Evolutionary conservation across 1,284 basidiomycete genomes (phyloP).

Genomic region (Trametes polyzona): DNA sequence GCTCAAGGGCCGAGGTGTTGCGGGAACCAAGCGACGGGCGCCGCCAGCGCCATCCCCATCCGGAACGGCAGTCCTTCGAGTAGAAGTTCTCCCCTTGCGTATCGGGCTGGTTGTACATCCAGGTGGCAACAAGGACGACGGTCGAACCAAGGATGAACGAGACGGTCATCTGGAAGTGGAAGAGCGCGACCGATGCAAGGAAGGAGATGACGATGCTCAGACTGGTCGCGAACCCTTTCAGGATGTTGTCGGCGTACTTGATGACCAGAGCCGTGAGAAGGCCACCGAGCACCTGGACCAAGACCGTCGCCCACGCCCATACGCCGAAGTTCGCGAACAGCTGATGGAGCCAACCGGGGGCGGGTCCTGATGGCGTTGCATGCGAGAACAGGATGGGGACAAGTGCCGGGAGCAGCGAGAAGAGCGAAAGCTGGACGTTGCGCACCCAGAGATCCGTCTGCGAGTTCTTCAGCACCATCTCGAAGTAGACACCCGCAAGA

Average conservation of each 20-base stretch:
- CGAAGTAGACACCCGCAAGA: slow-evolving; percentile 98
- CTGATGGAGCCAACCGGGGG: slow-evolving; percentile 48
- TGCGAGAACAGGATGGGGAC: slow-evolving; percentile 76
- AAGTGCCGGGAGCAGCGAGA: slow-evolving; percentile 90
- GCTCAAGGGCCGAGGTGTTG: slow-evolving; percentile 32
- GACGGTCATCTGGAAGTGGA: slow-evolving; percentile 85
- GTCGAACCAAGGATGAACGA: slow-evolving; percentile 84
- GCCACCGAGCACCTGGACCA: slow-evolving; percentile 89
- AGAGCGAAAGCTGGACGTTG: slow-evolving; percentile 94
- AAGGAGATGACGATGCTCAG: slow-evolving; percentile 94
- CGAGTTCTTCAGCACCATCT: slow-evolving; percentile 94
- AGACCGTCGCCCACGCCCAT: slow-evolving; percentile 92
- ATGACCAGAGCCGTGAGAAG: slow-evolving; percentile 88
- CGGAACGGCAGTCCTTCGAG: slow-evolving; percentile 20
- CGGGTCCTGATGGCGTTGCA: slow-evolving; percentile 32
- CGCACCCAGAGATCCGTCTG: slow-evolving; percentile 93
- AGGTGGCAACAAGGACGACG: slow-evolving; percentile 86
- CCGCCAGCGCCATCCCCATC: slow-evolving; percentile 36
- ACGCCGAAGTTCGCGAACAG: slow-evolving; percentile 80
- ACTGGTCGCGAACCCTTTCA: slow-evolving; percentile 94
- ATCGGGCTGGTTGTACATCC: slow-evolving; percentile 81
- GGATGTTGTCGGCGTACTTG: slow-evolving; percentile 88
- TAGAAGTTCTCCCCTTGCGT: slow-evolving; percentile 19
- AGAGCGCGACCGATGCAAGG: slow-evolving; percentile 85
- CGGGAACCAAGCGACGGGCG: slow-evolving; percentile 24